A percentile compares a stretch with the other conserved stretches of the same genome.
Evolutionary conservation across 805 yeast genomes (phyloP).

Genomic region (Zygotorulaspora chibaensis): DNA sequence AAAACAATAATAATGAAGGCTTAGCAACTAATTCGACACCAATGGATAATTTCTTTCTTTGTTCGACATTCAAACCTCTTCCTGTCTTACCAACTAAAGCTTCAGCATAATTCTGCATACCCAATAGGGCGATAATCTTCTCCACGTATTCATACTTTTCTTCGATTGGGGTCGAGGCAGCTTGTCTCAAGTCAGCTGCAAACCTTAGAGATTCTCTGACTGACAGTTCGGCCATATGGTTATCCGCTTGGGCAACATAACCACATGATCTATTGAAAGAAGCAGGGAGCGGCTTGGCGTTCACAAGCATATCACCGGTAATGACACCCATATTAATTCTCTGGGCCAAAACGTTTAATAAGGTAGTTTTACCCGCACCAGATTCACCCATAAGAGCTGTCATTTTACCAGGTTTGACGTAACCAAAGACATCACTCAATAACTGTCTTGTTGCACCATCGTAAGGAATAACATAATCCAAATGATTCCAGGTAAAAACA

Average conservation of each 20-base stretch:
- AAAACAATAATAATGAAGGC: slow-evolving; percentile 56
- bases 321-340: slow-evolving; percentile 67
- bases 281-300: slow-evolving; percentile 54
- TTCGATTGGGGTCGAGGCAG: slow-evolving; percentile 46
- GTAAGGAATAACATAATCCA: slow-evolving; percentile 60
- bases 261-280: slow-evolving; percentile 77
- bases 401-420: slow-evolving; percentile 75
- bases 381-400: slow-evolving; percentile 85
- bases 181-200: slow-evolving; percentile 70
- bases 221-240: slow-evolving; percentile 63
- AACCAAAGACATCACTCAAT: slow-evolving; percentile 56
- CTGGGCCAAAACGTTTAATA: slow-evolving; percentile 67
- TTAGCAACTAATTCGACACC: slow-evolving; percentile 72
- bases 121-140: slow-evolving; percentile 58
- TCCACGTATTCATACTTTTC: slow-evolving; percentile 70
- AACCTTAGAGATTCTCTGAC: slow-evolving; percentile 72
- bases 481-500: slow-evolving; percentile 69
- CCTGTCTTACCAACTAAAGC: slow-evolving; percentile 79
- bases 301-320: slow-evolving; percentile 68
- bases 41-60: slow-evolving; percentile 61
- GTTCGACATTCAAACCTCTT: slow-evolving; percentile 65
- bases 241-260: slow-evolving; percentile 77
- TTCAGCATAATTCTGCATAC: slow-evolving; percentile 67
- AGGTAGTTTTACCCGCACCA: slow-evolving; percentile 83
- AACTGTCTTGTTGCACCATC: slow-evolving; percentile 56